Evolutionary conservation across 2,329 filamentous ascomycete species (phyloP).

Genomic region (Coniochaeta hoffmannii): DNA sequence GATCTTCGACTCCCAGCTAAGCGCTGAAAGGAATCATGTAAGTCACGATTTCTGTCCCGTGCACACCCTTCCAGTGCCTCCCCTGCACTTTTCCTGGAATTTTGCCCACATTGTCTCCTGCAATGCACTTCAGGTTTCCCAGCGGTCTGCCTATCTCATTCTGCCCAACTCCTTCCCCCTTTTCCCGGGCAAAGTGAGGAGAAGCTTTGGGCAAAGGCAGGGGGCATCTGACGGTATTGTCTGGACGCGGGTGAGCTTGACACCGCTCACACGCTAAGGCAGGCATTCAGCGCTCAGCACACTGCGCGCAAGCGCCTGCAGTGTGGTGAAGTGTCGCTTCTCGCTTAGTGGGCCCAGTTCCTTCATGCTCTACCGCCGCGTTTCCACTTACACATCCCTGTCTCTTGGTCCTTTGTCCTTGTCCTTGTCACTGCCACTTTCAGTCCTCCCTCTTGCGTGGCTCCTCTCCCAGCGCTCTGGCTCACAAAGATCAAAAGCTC

Average conservation of each 20-base stretch:
- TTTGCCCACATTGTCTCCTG: background rate
- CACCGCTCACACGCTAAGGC: constrained; percentile 1
- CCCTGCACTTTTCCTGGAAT: background rate
- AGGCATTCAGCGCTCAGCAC: constrained; percentile 3
- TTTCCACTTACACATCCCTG: constrained; percentile 4
- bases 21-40: background rate
- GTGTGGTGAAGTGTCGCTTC: constrained; percentile 2
- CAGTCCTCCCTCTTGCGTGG: background rate
- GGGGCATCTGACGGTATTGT: background rate
- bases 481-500: background rate
- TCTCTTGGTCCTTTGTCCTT: background rate
- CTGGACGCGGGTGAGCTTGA: background rate
- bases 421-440: background rate
- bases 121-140: background rate
- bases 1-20: background rate
- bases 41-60: constrained; percentile 3
- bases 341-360: background rate
- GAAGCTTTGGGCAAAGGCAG: background rate
- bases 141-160: background rate
- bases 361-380: background rate
- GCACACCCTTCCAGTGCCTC: background rate
- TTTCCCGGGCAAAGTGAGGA: background rate
- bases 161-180: background rate
- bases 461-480: background rate
- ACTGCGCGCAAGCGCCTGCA: constrained; percentile 1